Evolutionary conservation across 2,329 filamentous ascomycete genomes (phyloP).

Genomic region (Aspergillus luchuensis): DNA sequence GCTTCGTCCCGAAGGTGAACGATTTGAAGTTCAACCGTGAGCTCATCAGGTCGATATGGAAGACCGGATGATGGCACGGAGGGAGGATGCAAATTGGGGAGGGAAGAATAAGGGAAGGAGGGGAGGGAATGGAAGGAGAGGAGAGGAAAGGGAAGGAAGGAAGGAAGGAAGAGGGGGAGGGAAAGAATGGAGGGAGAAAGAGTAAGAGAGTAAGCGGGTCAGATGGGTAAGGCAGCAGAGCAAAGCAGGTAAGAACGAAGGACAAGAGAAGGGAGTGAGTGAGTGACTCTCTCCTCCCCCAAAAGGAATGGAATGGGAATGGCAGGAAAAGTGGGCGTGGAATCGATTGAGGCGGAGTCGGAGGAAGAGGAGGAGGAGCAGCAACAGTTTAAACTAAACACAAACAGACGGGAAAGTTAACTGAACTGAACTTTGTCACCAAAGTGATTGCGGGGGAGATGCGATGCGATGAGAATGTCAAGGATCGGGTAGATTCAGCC

Average conservation of each 20-base stretch:
- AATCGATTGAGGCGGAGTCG: too few species aligned
- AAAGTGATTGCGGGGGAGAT: too few species aligned
- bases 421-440: too few species aligned
- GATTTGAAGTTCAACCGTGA: conserved; percentile 55
- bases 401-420: too few species aligned
- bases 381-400: too few species aligned
- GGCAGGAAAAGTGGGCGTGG: not conserved
- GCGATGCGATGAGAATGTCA: too few species aligned
- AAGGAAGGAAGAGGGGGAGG: not conserved
- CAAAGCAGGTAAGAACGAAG: not conserved
- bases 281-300: too few species aligned
- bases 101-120: conserved; percentile 15
- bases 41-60: conserved; percentile 53
- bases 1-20: conserved; percentile 52
- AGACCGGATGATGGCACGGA: conserved; percentile 26
- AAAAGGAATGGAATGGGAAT: too few species aligned
- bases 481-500: too few species aligned
- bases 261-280: not conserved
- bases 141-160: conserved; percentile 18
- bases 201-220: conserved; percentile 12
- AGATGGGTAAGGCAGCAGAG: conserved; percentile 7
- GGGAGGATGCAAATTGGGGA: conserved; percentile 2
- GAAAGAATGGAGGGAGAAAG: not conserved
- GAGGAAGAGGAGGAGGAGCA: too few species aligned
- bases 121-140: conserved; percentile 10